Percentiles rank a stretch among this genome's conserved stretches.
These are phyloP conservation scores for Pleurotus pulmonarius DNA, from an alignment of 768 basidiomycete genomes.

Conservation along the genomic window DNA sequence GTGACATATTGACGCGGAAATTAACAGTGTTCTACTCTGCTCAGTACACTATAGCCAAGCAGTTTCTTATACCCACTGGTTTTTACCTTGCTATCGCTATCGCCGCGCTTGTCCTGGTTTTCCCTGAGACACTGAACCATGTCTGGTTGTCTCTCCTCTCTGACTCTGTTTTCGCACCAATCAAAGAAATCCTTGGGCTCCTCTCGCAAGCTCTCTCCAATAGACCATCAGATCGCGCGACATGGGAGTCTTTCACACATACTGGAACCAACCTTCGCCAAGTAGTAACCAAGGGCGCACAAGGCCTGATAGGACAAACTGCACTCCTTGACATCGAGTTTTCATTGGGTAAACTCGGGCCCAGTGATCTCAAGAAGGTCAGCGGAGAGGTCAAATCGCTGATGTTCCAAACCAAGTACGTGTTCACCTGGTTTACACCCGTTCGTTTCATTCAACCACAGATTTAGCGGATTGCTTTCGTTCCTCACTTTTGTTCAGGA, in stretches of 20 bases:
- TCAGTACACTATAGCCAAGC: conserved; percentile 36
- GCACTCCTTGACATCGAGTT: conserved; percentile 36
- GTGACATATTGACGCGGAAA: neutral
- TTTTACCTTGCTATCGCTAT: conserved; percentile 40
- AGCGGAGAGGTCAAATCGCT: conserved; percentile 34
- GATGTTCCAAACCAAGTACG: conserved; percentile 34
- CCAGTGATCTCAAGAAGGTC: conserved; percentile 35
- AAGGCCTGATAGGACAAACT: conserved; percentile 30
- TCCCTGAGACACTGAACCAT: conserved; percentile 40
- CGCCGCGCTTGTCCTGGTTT: conserved; percentile 32
- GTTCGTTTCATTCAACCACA: neutral
- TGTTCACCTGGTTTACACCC: neutral
- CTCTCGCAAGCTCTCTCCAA: conserved; percentile 28
- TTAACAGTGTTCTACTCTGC: conserved; percentile 32
- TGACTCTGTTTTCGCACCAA: conserved; percentile 15
- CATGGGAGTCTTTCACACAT: conserved; percentile 26
- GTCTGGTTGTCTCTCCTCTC: conserved; percentile 7
- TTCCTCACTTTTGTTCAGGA: conserved; percentile 33
- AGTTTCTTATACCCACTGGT: conserved; percentile 33
- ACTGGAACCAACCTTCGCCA: conserved; percentile 22
- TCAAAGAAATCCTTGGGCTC: conserved; percentile 25
- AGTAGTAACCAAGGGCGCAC: conserved; percentile 25
- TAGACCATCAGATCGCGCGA: conserved; percentile 28
- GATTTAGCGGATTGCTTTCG: conserved; percentile 30
- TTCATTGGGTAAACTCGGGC: conserved; percentile 39